phyloP scores from a whole-genome alignment of 225 moss, liverwort and hornwort genomes.

The Pleurozium schreberi region DNA sequence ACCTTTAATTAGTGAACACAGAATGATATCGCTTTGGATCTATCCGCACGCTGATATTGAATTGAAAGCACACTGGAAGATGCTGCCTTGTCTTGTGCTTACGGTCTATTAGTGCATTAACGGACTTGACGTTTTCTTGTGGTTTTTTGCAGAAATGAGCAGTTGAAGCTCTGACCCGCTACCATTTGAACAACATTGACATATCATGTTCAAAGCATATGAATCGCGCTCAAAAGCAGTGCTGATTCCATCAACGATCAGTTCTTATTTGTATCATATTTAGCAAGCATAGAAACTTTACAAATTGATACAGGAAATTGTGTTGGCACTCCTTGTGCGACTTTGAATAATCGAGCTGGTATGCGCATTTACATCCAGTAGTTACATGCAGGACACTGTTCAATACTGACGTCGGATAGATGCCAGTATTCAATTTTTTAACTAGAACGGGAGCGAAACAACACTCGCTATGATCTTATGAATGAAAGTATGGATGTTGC shows the following conservation, averaged over 20 bases:
- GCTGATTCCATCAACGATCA: background rate
- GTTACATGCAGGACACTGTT: background rate
- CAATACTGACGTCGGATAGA: background rate
- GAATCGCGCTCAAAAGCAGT: background rate
- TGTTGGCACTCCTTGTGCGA: background rate
- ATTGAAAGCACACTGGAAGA: background rate
- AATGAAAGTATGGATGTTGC: background rate
- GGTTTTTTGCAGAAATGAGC: slow-evolving; percentile 1
- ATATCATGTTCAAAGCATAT: background rate
- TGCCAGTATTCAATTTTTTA: background rate
- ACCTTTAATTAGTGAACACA: background rate
- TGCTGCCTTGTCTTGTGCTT: background rate
- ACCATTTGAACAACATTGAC: background rate
- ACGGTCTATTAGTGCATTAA: background rate
- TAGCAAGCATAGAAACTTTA: background rate
- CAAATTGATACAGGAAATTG: background rate
- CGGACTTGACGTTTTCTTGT: background rate
- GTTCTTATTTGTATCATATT: background rate
- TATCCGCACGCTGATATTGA: background rate
- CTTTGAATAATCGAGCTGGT: background rate
- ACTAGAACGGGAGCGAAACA: background rate
- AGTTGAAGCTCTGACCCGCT: slow-evolving; percentile 4
- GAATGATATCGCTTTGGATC: background rate
- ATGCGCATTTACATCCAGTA: background rate
- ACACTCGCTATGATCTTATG: background rate